A percentile compares a stretch with the other conserved stretches of the same genome.
phyloP scores from a whole-genome alignment of 2,329 filamentous ascomycete genomes.

The Domatiomyces globalis region DNA sequence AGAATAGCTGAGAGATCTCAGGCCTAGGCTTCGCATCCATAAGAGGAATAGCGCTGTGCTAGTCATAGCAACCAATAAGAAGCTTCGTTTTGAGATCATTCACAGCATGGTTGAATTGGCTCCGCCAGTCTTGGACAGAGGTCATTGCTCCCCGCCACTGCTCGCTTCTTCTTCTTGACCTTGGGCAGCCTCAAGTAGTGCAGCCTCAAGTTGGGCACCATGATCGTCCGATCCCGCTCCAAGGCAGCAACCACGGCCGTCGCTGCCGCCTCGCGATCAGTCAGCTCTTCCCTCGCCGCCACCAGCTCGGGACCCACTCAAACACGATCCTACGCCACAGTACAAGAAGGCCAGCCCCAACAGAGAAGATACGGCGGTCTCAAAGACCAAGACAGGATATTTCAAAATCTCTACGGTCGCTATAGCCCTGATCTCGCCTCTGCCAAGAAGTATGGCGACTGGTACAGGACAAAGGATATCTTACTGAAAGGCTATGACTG shows the following conservation, averaged over 20 bases:
- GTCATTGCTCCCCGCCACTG: neutral
- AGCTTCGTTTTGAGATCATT: neutral
- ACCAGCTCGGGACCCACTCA: conserved; percentile 27
- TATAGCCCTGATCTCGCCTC: conserved; percentile 82
- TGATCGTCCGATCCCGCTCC: conserved; percentile 21
- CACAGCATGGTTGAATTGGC: neutral
- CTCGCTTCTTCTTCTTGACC: neutral
- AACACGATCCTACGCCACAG: conserved; percentile 63
- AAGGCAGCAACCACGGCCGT: conserved; percentile 20
- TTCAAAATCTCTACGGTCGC: conserved; percentile 94
- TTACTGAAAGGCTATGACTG: conserved; percentile 93
- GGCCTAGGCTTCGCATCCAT: neutral
- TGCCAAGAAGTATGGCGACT: conserved; percentile 96
- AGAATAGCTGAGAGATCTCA: too few species aligned
- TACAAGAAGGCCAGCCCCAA: conserved; percentile 55
- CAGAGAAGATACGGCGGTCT: conserved; percentile 69
- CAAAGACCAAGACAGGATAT: conserved; percentile 94
- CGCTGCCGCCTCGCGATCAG: conserved; percentile 36
- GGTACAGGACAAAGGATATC: conserved; percentile 99
- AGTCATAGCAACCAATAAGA: neutral
- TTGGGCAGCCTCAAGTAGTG: neutral
- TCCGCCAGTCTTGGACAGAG: neutral
- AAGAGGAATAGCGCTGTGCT: neutral
- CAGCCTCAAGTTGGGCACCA: conserved; percentile 1
- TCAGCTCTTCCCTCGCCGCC: conserved; percentile 15